Base-by-base conservation (phyloP, 192 early-diverging fungal species). In the Powellomyces hirtus region DNA sequence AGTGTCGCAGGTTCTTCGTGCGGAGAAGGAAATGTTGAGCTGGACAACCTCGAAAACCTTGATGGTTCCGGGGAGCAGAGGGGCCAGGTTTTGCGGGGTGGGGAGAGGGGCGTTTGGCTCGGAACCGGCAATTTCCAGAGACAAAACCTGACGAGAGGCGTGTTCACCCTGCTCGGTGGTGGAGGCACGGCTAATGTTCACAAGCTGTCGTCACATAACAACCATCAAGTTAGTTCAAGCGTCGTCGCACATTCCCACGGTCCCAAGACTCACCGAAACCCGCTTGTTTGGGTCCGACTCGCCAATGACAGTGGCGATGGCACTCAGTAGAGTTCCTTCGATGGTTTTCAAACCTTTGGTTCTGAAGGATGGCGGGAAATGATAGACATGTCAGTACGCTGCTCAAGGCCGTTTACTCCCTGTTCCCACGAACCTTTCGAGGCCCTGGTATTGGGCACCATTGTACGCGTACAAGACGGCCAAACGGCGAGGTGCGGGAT, bases 81-180 rank as follows among this genome's bases (percentile, higher is more conserved):
- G 27, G 7, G 36, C 35, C 8, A 73, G 35, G 24, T 22, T 33
- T 1, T 4, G 13, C 6, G 71, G 14, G 14, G 64, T 46, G 38
- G 71, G 64, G 4, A 73, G 4, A 3, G 58, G 53, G 0, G 59
- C 33, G 37, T 34, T 51, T 45, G 46, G n/a, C 18, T 45, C 62
- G 27, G 52, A 70, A 68, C 88, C 89, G 50, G 90, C 85, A 83
- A 99, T 87, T 75, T 99, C 98, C 34, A 92, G 64, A 7, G 94
- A 95, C 2, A 95, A 85, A 2, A 99, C 91, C 62, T 99, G 95
- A 10, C 96, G 95, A 38, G 93, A 90, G 24, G 98, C 95, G 72
- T 98, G 96, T 6, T 98, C 98, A 29, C 96, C 98, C 77, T 97
- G 95, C 72, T 99, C 98, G 0, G 98, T 99, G 4, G 72, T 68